A percentile compares a stretch with the other conserved stretches of the same genome.
These are phyloP conservation scores for Protomyces inouyei DNA, from an alignment of 1,139 yeast species.

Conservation along the genomic window DNA sequence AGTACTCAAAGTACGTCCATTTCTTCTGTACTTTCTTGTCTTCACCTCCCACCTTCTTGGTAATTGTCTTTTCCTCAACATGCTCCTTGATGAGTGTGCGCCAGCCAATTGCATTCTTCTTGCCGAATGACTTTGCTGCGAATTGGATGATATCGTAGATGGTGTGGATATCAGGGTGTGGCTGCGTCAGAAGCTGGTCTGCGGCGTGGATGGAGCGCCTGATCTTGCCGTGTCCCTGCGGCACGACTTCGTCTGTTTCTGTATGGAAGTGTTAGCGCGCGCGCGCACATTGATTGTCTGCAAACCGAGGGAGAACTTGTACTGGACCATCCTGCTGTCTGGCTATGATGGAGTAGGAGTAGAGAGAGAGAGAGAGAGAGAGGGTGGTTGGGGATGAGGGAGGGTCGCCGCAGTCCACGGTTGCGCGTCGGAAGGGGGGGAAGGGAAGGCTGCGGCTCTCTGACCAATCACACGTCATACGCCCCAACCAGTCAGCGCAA, in stretches of 20 bases:
- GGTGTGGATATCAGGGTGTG: slow-evolving; percentile 47
- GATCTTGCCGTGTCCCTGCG: slow-evolving; percentile 26
- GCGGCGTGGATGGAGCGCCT: slow-evolving; percentile 37
- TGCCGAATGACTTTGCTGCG: slow-evolving; percentile 55
- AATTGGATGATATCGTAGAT: slow-evolving; percentile 67
- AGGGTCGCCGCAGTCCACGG: too few species aligned
- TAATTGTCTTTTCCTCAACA: slow-evolving; percentile 67
- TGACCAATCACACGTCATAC: too few species aligned
- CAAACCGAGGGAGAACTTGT: slow-evolving; percentile 16
- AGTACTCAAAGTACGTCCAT: slow-evolving; percentile 80
- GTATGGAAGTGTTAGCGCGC: not conserved
- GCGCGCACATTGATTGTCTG: not conserved
- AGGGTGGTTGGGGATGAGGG: too few species aligned
- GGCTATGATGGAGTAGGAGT: not conserved
- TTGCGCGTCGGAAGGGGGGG: too few species aligned
- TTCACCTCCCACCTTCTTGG: slow-evolving; percentile 74
- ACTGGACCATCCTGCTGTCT: slow-evolving; percentile 9
- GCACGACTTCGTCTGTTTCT: slow-evolving; percentile 13
- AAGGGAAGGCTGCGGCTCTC: too few species aligned
- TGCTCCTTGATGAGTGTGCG: slow-evolving; percentile 71
- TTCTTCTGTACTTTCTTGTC: slow-evolving; percentile 67
- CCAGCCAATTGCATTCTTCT: slow-evolving; percentile 65
- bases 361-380: too few species aligned
- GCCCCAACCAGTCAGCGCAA: too few species aligned
- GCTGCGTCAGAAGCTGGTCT: slow-evolving; percentile 46